Percentiles rank a stretch among this genome's conserved stretches.
Evolutionary conservation across 805 yeast genomes (phyloP).

Genomic region (Millerozyma acaciae): DNA sequence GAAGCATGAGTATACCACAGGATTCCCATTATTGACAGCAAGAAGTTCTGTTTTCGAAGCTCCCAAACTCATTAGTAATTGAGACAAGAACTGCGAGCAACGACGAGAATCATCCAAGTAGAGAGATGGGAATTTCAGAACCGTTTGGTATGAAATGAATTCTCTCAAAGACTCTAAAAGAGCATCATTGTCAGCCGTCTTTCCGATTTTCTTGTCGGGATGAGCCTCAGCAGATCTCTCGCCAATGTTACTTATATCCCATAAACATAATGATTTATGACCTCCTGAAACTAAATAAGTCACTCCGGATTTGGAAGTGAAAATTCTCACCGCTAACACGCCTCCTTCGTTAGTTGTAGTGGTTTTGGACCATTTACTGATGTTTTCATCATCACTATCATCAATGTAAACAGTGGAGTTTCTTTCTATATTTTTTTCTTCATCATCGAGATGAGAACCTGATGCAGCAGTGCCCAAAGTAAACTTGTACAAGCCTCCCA

Average conservation of each 20-base stretch:
- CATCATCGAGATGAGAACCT: no score
- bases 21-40: conserved; percentile 77
- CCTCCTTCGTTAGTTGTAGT: conserved; percentile 34
- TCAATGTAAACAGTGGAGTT: no score
- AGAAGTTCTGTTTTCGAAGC: conserved; percentile 62
- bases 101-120: conserved; percentile 76
- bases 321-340: conserved; percentile 54
- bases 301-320: conserved; percentile 31
- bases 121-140: conserved; percentile 67
- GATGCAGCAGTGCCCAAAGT: conserved; percentile 22
- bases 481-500: conserved; percentile 35
- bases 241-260: conserved; percentile 50
- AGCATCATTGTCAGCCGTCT: conserved; percentile 48
- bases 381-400: conserved; percentile 10
- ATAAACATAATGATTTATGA: conserved; percentile 64
- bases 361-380: conserved; percentile 8
- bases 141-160: conserved; percentile 68
- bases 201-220: background rate
- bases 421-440: no score
- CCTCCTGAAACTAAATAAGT: conserved; percentile 66
- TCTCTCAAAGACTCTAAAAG: conserved; percentile 59
- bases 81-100: conserved; percentile 74
- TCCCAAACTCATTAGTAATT: conserved; percentile 63
- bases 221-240: no score
- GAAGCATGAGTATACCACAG: conserved; percentile 78